Conservation (phyloP, 2,329 filamentous ascomycete species). For the Cercospora sp. region DNA sequence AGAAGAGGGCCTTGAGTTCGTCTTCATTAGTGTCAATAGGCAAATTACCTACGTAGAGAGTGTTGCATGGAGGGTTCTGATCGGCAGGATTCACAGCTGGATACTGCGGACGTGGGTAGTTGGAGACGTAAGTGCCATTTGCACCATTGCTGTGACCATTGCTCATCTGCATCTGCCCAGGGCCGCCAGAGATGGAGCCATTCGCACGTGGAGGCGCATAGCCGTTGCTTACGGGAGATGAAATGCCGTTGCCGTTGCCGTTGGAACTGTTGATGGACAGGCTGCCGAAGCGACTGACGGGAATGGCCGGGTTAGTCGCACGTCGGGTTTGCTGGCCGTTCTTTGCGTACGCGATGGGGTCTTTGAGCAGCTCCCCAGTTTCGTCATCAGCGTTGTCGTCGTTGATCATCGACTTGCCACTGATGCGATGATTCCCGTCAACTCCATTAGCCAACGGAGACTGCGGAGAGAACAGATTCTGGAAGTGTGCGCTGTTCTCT, state of each 20-base stretch:
- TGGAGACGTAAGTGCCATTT: slow-evolving; percentile 56
- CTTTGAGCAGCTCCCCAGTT: slow-evolving; percentile 69
- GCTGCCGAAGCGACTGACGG: slow-evolving; percentile 65
- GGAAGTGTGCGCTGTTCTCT: slow-evolving; percentile 56
- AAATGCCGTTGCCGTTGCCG: slow-evolving; percentile 40
- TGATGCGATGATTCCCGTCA: slow-evolving; percentile 60
- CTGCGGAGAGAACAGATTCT: slow-evolving; percentile 69
- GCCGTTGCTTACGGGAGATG: slow-evolving; percentile 57
- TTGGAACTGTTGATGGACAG: slow-evolving; percentile 71
- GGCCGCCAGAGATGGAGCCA: slow-evolving; percentile 53
- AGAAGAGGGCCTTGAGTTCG: slow-evolving; percentile 90
- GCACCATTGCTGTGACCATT: slow-evolving; percentile 51
- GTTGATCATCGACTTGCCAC: slow-evolving; percentile 71
- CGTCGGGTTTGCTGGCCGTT: slow-evolving; percentile 63
- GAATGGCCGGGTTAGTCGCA: slow-evolving; percentile 68
- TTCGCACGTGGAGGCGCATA: slow-evolving; percentile 53
- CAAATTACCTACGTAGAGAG: slow-evolving; percentile 94
- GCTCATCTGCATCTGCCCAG: slow-evolving; percentile 36
- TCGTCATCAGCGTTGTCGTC: slow-evolving; percentile 70
- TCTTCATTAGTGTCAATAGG: slow-evolving; percentile 92
- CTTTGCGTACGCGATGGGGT: slow-evolving; percentile 72
- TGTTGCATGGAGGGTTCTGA: slow-evolving; percentile 96
- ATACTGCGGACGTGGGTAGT: slow-evolving; percentile 66
- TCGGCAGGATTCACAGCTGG: slow-evolving; percentile 92
- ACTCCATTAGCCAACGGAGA: slow-evolving; percentile 71